phyloP scores from a whole-genome alignment of 768 basidiomycete species.

The Amanita pseudoporphyria region DNA sequence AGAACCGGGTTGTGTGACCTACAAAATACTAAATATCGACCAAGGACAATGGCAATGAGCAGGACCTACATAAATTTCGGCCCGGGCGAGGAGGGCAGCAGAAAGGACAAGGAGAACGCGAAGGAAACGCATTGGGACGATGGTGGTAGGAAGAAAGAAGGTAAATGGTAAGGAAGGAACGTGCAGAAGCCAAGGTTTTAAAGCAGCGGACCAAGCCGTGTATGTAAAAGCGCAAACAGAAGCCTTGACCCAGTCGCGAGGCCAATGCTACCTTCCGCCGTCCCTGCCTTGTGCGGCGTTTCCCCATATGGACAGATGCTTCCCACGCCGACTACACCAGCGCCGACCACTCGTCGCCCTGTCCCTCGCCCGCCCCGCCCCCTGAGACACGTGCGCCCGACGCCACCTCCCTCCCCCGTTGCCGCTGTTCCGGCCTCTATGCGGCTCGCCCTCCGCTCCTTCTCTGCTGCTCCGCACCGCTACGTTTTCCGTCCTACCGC shows the following conservation, averaged over 20 bases:
- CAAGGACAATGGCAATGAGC: background rate
- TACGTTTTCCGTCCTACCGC: background rate
- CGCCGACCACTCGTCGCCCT: no score
- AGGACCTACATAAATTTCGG: slow-evolving; percentile 4
- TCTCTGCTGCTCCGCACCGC: background rate
- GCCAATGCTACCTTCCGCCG: background rate
- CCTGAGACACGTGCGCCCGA: background rate
- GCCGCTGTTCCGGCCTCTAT: background rate
- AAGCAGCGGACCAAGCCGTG: background rate
- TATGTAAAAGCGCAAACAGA: background rate
- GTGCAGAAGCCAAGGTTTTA: background rate
- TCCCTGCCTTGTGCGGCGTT: background rate
- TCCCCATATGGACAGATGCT: background rate
- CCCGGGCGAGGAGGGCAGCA: background rate
- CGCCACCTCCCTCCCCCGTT: background rate
- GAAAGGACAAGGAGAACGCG: background rate
- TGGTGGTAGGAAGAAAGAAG: background rate
- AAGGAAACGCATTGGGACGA: background rate
- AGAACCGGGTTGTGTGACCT: background rate
- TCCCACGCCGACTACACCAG: no score
- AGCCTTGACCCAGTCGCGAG: slow-evolving; percentile 4
- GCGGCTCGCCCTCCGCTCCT: background rate
- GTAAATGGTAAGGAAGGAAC: background rate
- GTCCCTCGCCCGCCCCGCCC: no score
- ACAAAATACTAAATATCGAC: background rate